A percentile compares a stretch with the other conserved stretches of the same genome.
These are phyloP conservation scores for Leptographium wingfieldii DNA, from an alignment of 2,329 filamentous ascomycete genomes.

Conservation along the genomic window DNA sequence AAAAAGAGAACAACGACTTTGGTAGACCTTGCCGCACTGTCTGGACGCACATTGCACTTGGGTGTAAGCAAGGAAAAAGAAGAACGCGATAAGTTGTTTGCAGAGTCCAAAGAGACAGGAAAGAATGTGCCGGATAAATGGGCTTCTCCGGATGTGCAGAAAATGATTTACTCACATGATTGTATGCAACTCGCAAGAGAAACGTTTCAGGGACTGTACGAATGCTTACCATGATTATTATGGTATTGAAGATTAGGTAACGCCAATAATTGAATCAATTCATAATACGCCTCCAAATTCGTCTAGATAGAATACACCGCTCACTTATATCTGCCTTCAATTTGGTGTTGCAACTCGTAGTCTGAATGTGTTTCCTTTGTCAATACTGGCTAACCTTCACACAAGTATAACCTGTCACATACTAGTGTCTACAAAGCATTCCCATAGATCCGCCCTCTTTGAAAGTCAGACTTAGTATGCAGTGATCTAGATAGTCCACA, in stretches of 20 bases:
- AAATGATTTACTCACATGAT: slow-evolving; percentile 52
- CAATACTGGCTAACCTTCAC: too few species aligned
- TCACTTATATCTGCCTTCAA: too few species aligned
- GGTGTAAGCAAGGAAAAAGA: slow-evolving; percentile 45
- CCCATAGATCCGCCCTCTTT: too few species aligned
- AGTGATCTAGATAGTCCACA: too few species aligned
- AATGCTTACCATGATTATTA: slow-evolving; percentile 7
- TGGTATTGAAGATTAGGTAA: background rate
- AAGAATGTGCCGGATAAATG: slow-evolving; percentile 53
- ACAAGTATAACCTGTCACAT: too few species aligned
- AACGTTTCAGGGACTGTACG: slow-evolving; percentile 35
- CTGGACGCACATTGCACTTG: slow-evolving; percentile 40
- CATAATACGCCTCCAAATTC: too few species aligned
- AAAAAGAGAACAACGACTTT: slow-evolving; percentile 40
- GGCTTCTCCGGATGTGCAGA: slow-evolving; percentile 56
- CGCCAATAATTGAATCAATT: background rate
- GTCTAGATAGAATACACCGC: too few species aligned
- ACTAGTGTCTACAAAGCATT: too few species aligned
- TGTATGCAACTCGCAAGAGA: slow-evolving; percentile 42
- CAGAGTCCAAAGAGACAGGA: slow-evolving; percentile 29
- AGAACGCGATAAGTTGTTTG: slow-evolving; percentile 44
- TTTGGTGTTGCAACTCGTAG: too few species aligned
- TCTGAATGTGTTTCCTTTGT: too few species aligned
- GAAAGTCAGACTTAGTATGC: too few species aligned
- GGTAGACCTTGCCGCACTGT: slow-evolving; percentile 41